Base-by-base conservation (phyloP, 345 rosid genomes). In the Erucastrum elatum region DNA sequence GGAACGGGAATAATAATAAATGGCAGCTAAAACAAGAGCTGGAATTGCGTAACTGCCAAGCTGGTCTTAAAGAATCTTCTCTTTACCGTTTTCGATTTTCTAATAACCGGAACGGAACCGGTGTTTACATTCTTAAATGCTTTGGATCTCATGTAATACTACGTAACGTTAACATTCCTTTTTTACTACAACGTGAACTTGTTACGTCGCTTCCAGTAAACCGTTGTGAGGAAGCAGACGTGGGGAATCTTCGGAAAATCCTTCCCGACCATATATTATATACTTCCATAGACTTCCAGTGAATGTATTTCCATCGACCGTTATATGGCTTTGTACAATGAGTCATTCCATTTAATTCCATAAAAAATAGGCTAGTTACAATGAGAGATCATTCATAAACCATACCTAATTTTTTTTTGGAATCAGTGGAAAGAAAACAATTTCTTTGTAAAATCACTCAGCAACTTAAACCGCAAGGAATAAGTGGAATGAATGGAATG, bases 31-130 rank as follows among this genome's bases (percentile, higher is more conserved):
- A 44, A 44, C 55, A 62, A 78, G 4, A 80, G 68, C 76, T 70
- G 76, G 62, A 75, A 13, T 64, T 30, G 71, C 72, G 83, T 75
- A 75, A 64, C 75, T 11, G 66, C 53, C 31, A 64, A 55, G 13
- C 61, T 64, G 51, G 74, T 68, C 74, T 67, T 73, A 1, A 2
- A 15, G 41, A 59, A 46, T 44, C 34, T 60, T 66, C 39, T 7
- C 9, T 51, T 26, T 15, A 53, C 70, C 69, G 34, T 31, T 60
- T 30, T 39, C 16, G 27, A 21, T 71, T 71, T 70, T 71, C 17
- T 56, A 8, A 10, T 1, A 35, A 72, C 53, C 73, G 29, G 8
- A 53, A 41, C 11, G 29, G 30, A 66, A 77, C 44, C 51, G 55
- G 33, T 33, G 12, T 56, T 21, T 8, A 33, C 15, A 21, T 44